Percentiles rank a stretch among this genome's conserved stretches.
Evolutionary conservation across 495 filamentous ascomycete species (phyloP).

Genomic region (Tuber microsphaerosporum): DNA sequence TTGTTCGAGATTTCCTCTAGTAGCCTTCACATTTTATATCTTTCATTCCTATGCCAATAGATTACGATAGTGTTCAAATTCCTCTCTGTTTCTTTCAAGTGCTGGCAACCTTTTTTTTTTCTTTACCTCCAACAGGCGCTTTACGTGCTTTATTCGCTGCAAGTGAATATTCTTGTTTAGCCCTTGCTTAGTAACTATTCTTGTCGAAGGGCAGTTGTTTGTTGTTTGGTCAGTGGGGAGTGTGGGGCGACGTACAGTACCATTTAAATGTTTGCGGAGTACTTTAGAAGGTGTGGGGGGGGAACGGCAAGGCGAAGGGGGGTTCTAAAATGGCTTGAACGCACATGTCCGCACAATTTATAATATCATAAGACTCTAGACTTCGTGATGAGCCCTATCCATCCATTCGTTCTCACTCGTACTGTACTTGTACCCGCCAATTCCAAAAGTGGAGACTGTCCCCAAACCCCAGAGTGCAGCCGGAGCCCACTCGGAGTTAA

Average conservation of each 20-base stretch:
- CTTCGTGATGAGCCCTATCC: not conserved
- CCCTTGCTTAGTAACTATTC: not conserved
- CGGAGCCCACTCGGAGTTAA: not conserved
- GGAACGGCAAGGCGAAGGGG: not conserved
- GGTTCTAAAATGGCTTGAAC: not conserved
- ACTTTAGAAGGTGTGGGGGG: not conserved
- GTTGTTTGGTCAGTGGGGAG: not conserved
- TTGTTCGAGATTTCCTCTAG: conserved; percentile 20
- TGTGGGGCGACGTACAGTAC: not conserved
- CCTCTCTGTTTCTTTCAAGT: conserved; percentile 16
- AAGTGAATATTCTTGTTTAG: not conserved
- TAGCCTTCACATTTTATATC: conserved; percentile 8
- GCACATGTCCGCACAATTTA: not conserved
- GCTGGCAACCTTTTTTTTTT: conserved; percentile 13
- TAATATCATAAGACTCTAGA: not conserved
- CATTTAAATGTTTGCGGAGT: not conserved
- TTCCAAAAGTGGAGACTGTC: not conserved
- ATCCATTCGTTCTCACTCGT: not conserved
- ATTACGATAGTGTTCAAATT: conserved; percentile 7
- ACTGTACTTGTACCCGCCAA: not conserved
- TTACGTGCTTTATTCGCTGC: not conserved
- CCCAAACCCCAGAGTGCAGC: not conserved
- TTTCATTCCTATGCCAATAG: conserved; percentile 13
- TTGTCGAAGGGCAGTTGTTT: not conserved
- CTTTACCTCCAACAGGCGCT: conserved; percentile 14